These are phyloP conservation scores for Globisporangium heterothallicum DNA, from an alignment of 352 stramenopile genomes.

Conservation along the genomic window DNA sequence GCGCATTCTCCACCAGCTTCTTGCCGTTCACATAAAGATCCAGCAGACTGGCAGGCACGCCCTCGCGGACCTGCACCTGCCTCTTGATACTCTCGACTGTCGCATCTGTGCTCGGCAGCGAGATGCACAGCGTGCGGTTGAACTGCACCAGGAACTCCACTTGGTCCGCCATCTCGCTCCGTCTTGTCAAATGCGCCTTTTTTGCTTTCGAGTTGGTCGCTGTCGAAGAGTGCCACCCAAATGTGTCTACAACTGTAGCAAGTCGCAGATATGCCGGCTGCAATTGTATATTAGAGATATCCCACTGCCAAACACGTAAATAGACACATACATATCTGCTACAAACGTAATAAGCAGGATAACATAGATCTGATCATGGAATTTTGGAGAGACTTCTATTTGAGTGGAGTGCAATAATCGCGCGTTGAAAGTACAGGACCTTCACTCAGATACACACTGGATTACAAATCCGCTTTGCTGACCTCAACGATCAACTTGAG, in stretches of 20 bases:
- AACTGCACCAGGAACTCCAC: constrained; percentile 80
- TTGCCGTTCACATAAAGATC: constrained; percentile 60
- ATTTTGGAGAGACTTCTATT: no score
- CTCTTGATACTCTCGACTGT: constrained; percentile 33
- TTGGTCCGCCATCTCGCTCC: constrained; percentile 33
- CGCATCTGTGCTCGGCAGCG: constrained; percentile 32
- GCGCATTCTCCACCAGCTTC: constrained; percentile 35
- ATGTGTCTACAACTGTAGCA: neutral
- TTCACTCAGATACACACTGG: no score
- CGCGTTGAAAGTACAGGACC: no score
- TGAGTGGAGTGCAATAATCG: no score
- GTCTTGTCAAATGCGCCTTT: neutral
- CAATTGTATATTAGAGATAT: no score
- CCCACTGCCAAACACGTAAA: no score
- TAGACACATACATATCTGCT: no score
- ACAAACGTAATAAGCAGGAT: no score
- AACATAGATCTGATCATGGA: no score
- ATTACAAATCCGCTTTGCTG: no score
- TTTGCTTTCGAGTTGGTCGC: neutral
- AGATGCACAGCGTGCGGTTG: constrained; percentile 67
- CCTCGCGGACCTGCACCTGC: constrained; percentile 36
- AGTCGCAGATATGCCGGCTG: neutral
- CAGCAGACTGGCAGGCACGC: constrained; percentile 38
- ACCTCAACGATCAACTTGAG: no score
- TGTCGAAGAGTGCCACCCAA: no score